phyloP scores from a whole-genome alignment of 257 asterid genomes.

The Echium plantagineum region DNA sequence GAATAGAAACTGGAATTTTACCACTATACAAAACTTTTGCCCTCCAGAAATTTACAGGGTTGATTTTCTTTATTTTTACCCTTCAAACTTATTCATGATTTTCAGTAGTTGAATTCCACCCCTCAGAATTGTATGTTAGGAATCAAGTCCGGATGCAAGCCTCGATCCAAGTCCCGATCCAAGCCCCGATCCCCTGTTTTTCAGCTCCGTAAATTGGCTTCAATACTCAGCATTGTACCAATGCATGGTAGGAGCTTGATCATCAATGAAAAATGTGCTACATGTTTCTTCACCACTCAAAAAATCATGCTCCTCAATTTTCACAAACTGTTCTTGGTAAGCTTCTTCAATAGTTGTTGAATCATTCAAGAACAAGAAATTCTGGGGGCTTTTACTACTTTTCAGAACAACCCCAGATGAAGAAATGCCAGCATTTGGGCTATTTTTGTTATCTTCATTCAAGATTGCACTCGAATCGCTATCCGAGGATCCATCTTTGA shows the following conservation, averaged over 20 bases:
- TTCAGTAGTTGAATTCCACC: slow-evolving; percentile 40
- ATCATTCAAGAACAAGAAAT: slow-evolving; percentile 16
- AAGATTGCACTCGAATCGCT: slow-evolving; percentile 78
- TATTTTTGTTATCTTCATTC: slow-evolving; percentile 46
- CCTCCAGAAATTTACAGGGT: too few relatives aligned
- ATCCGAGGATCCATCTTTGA: slow-evolving; percentile 65
- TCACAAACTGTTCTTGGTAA: slow-evolving; percentile 47
- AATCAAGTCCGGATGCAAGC: too few relatives aligned
- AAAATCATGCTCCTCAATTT: slow-evolving; percentile 74
- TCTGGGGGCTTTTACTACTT: slow-evolving; percentile 12
- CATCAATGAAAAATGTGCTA: slow-evolving; percentile 58
- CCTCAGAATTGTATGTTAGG: slow-evolving; percentile 45
- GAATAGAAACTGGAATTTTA: too few relatives aligned
- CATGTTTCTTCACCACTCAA: slow-evolving; percentile 61
- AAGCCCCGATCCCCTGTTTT: too few relatives aligned
- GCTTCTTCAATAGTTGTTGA: slow-evolving; percentile 33
- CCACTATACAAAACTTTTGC: too few relatives aligned
- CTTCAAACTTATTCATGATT: too few relatives aligned
- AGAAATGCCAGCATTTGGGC: slow-evolving; percentile 39
- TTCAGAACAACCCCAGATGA: slow-evolving; percentile 30
- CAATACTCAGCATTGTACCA: too few relatives aligned
- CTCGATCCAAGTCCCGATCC: too few relatives aligned
- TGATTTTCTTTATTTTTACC: too few relatives aligned
- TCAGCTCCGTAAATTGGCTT: too few relatives aligned
- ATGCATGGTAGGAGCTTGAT: slow-evolving; percentile 75